Conservation (phyloP, 1,284 basidiomycete genomes). For the Entoloma clypeatum region DNA sequence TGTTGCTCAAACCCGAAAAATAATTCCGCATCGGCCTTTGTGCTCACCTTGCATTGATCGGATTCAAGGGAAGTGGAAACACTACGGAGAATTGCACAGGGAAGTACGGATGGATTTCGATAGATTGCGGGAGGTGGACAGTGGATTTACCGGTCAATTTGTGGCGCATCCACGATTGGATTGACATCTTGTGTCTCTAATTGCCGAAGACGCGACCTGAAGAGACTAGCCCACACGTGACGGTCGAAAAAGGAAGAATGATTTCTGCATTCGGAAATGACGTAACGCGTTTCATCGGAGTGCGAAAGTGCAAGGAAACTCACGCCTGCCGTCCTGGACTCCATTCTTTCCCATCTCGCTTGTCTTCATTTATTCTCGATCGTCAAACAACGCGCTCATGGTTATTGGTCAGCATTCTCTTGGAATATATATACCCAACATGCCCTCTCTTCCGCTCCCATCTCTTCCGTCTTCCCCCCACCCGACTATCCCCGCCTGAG, state of each 20-base stretch:
- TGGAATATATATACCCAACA: conserved; percentile 21
- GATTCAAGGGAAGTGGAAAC: not conserved
- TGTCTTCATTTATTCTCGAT: conserved; percentile 15
- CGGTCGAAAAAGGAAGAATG: conserved; percentile 16
- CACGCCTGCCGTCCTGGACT: conserved; percentile 1
- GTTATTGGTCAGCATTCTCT: conserved; percentile 23
- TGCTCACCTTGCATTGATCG: too few species aligned
- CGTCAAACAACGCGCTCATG: conserved; percentile 13
- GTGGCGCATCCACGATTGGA: conserved; percentile 18
- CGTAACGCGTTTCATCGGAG: conserved; percentile 19
- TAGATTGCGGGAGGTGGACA: not conserved
- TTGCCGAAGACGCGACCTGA: conserved; percentile 18
- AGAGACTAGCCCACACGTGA: conserved; percentile 16
- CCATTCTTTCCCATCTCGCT: conserved; percentile 10
- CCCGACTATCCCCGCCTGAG: conserved; percentile 9
- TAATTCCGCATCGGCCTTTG: too few species aligned
- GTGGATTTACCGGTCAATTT: conserved; percentile 21
- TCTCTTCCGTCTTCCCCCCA: conserved; percentile 16
- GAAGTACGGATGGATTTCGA: not conserved
- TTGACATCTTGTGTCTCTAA: conserved; percentile 13
- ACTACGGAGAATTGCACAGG: not conserved
- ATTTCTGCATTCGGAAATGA: conserved; percentile 19
- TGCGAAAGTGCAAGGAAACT: conserved; percentile 11
- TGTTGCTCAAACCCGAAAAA: too few species aligned
- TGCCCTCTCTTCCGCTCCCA: conserved; percentile 9